phyloP scores from a whole-genome alignment of 257 asterid species.

The Orobanche coerulescens region DNA sequence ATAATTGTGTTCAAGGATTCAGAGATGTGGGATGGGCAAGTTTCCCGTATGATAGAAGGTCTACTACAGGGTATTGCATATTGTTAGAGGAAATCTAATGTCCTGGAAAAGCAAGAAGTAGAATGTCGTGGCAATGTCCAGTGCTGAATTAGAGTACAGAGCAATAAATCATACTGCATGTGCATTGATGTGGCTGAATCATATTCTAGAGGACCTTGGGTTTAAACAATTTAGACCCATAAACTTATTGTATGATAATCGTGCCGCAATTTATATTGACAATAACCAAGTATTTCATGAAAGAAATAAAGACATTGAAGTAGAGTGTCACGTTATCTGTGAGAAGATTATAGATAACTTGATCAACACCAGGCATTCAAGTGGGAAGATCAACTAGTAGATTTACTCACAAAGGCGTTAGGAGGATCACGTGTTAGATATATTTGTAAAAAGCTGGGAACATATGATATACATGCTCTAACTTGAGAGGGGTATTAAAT shows the following conservation, averaged over 20 bases:
- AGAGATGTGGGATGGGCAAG: background rate
- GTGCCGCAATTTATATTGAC: too few relatives aligned
- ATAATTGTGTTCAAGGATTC: too few relatives aligned
- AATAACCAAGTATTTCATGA: too few relatives aligned
- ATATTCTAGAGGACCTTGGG: background rate
- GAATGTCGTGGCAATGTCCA: background rate
- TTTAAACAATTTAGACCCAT: too few relatives aligned
- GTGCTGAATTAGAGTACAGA: background rate
- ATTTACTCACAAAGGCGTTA: background rate
- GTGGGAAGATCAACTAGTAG: background rate
- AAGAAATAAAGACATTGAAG: too few relatives aligned
- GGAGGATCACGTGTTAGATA: too few relatives aligned
- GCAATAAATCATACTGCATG: background rate
- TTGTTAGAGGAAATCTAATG: too few relatives aligned
- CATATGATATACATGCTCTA: too few relatives aligned
- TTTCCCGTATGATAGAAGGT: background rate
- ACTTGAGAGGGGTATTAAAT: too few relatives aligned
- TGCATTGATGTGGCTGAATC: background rate
- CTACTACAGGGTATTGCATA: background rate
- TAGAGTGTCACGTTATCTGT: background rate
- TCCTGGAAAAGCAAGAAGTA: background rate
- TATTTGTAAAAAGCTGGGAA: too few relatives aligned
- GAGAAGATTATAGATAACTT: too few relatives aligned
- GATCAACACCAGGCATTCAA: background rate
- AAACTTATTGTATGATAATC: too few relatives aligned